phyloP scores from a whole-genome alignment of 768 basidiomycete species.

The Omphalotus guepiniiformis region DNA sequence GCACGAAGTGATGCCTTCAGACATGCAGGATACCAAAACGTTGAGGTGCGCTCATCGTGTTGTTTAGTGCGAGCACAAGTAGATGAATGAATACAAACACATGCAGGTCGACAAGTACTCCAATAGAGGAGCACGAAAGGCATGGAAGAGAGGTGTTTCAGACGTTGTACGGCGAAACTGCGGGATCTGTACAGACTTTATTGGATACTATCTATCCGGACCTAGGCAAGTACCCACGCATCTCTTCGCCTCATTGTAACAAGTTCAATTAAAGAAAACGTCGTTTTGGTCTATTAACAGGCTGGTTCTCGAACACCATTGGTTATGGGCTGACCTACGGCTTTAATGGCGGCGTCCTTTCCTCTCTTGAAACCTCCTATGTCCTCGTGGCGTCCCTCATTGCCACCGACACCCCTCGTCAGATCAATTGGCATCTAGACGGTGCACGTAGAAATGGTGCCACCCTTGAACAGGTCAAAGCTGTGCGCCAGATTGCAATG shows the following conservation, averaged over 20 bases:
- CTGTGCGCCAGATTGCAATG: constrained; percentile 53
- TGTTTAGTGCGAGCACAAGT: not conserved
- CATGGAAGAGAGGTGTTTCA: constrained; percentile 42
- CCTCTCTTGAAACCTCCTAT: constrained; percentile 54
- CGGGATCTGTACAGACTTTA: constrained; percentile 41
- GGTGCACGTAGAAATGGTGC: constrained; percentile 55
- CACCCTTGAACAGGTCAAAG: constrained; percentile 44
- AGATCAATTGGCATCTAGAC: constrained; percentile 62
- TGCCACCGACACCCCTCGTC: constrained; percentile 56
- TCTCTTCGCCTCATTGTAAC: not conserved
- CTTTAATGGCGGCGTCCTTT: constrained; percentile 40
- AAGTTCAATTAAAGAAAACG: no score
- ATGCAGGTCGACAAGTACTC: constrained; percentile 39
- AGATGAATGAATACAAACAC: not conserved
- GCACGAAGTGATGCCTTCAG: constrained; percentile 47
- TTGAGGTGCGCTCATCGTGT: not conserved
- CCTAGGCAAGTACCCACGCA: constrained; percentile 41
- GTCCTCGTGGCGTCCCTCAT: constrained; percentile 59
- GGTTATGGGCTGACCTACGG: constrained; percentile 58
- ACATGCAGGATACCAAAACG: constrained; percentile 38
- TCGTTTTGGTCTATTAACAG: constrained; percentile 29
- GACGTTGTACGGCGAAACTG: constrained; percentile 53
- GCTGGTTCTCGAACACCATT: constrained; percentile 48
- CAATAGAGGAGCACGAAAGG: constrained; percentile 39
- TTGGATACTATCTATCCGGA: constrained; percentile 56